Evolutionary conservation across 805 yeast genomes (phyloP).

Genomic region (Candida ipomoeae): DNA sequence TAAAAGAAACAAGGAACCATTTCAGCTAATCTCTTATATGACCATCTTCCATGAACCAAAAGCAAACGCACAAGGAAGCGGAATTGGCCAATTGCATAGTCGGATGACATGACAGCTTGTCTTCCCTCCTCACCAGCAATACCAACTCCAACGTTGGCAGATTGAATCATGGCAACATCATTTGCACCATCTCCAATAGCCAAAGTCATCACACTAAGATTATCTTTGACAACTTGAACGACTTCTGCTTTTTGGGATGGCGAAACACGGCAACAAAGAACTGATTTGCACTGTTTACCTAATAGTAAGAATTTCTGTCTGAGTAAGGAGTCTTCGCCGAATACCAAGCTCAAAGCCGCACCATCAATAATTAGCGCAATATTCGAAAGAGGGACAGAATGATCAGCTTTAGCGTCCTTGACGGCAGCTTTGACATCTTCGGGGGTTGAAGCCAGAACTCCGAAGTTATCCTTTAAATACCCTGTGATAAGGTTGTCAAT

Average conservation of each 20-base stretch:
- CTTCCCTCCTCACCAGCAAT: constrained; percentile 91
- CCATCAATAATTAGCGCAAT: constrained; percentile 77
- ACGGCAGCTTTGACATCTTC: constrained; percentile 43
- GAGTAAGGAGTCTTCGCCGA: constrained; percentile 34
- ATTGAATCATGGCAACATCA: constrained; percentile 88
- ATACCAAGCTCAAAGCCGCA: constrained; percentile 58
- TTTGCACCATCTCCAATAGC: constrained; percentile 90
- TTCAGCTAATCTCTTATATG: constrained; percentile 74
- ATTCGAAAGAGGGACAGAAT: constrained; percentile 63
- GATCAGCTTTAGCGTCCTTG: constrained; percentile 50
- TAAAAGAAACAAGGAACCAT: constrained; percentile 81
- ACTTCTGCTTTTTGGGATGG: constrained; percentile 88
- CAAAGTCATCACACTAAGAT: constrained; percentile 74
- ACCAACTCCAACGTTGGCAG: constrained; percentile 85
- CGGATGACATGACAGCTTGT: constrained; percentile 85
- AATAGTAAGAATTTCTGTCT: constrained; percentile 55
- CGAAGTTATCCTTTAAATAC: constrained; percentile 47
- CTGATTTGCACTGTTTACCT: constrained; percentile 79
- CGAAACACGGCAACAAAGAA: constrained; percentile 81
- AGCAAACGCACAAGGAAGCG: constrained; percentile 63
- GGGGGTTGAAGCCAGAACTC: constrained; percentile 47
- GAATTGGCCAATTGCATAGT: constrained; percentile 82
- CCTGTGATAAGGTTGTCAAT: constrained; percentile 40
- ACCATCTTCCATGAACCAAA: constrained; percentile 83
- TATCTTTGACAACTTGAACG: constrained; percentile 69